Percentiles rank a stretch among this genome's conserved stretches.
These are phyloP conservation scores for Beauveria medogensis DNA, from an alignment of 2,329 filamentous ascomycete species.

Conservation along the genomic window DNA sequence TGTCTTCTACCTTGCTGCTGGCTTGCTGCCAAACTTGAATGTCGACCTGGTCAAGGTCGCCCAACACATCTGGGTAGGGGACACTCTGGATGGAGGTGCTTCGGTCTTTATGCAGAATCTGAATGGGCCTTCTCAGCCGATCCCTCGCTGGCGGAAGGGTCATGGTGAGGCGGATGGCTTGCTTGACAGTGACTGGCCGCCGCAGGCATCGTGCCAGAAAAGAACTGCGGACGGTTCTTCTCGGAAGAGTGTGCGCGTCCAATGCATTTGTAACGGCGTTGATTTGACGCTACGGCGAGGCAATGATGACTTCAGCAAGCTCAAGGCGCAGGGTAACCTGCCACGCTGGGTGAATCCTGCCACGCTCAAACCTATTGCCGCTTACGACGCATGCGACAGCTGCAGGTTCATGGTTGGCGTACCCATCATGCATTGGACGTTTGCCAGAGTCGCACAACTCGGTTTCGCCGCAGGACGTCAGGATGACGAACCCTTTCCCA, in stretches of 20 bases:
- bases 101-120: conserved; percentile 34
- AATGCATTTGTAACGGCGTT: conserved; percentile 40
- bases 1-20: conserved; percentile 28
- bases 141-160: conserved; percentile 20
- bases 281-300: conserved; percentile 30
- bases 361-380: conserved; percentile 30
- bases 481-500: conserved; percentile 9
- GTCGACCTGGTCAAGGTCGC: conserved; percentile 23
- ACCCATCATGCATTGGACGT: conserved; percentile 40
- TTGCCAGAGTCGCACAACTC: conserved; percentile 30
- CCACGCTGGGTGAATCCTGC: conserved; percentile 36
- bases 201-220: conserved; percentile 9
- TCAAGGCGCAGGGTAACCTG: conserved; percentile 21
- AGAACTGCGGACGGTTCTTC: conserved; percentile 13
- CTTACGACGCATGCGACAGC: conserved; percentile 39
- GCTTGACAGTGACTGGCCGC: conserved; percentile 25
- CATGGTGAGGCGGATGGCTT: conserved; percentile 17
- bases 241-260: conserved; percentile 25
- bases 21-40: conserved; percentile 25
- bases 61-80: conserved; percentile 37
- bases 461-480: conserved; percentile 17
- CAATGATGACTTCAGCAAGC: conserved; percentile 21
- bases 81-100: conserved; percentile 46
- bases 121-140: conserved; percentile 22
- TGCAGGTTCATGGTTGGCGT: conserved; percentile 34